phyloP scores from a whole-genome alignment of 2,329 filamentous ascomycete species.

The Aspergillus ruber region DNA sequence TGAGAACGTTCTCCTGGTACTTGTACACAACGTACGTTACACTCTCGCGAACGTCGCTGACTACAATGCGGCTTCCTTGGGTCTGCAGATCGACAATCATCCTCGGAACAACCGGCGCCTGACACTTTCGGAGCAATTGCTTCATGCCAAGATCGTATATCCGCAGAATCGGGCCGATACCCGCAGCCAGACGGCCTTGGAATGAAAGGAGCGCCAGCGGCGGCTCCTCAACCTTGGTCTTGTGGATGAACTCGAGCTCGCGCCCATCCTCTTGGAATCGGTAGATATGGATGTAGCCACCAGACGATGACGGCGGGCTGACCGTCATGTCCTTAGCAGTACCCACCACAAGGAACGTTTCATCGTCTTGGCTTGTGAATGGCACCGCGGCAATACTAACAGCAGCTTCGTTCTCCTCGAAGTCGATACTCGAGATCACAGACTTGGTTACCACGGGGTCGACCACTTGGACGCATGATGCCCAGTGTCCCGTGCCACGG shows the following conservation, averaged over 20 bases:
- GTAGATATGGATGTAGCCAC: conserved; percentile 88
- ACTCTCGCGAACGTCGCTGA: conserved; percentile 87
- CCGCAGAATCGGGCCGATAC: conserved; percentile 72
- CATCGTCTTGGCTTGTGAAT: conserved; percentile 82
- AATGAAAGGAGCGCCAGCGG: conserved; percentile 87
- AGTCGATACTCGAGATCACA: conserved; percentile 70
- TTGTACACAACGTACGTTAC: conserved; percentile 93
- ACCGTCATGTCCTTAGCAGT: conserved; percentile 85
- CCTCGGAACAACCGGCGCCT: conserved; percentile 69
- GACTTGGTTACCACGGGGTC: conserved; percentile 71
- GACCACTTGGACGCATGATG: conserved; percentile 87
- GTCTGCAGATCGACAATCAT: conserved; percentile 85
- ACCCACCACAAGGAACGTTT: conserved; percentile 87
- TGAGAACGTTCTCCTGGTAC: conserved; percentile 79
- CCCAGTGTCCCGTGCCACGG: conserved; percentile 77
- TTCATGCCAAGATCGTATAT: conserved; percentile 92
- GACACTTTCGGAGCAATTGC: conserved; percentile 85
- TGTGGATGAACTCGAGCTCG: conserved; percentile 89
- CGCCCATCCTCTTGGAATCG: conserved; percentile 81
- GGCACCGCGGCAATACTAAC: conserved; percentile 77
- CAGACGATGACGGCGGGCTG: conserved; percentile 66
- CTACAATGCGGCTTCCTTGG: conserved; percentile 83
- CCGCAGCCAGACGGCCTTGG: conserved; percentile 82
- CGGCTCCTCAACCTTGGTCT: conserved; percentile 85
- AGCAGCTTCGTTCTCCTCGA: conserved; percentile 86